Percentiles rank a stretch among this genome's conserved stretches.
Evolutionary conservation across 441 rosid species (phyloP).

Genomic region (Euphorbia corollata): DNA sequence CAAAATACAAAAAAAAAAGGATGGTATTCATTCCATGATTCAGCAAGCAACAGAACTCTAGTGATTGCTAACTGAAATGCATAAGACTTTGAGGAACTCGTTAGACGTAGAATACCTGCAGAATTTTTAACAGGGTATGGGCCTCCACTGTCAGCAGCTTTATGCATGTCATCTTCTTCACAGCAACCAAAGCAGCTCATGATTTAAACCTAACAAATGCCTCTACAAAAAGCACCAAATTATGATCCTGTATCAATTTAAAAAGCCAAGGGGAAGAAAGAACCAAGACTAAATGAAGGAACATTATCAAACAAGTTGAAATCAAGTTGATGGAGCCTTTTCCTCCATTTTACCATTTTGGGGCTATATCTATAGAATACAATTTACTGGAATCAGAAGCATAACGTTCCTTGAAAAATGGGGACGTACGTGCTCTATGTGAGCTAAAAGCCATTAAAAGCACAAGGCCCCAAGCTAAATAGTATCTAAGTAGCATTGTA

Average conservation of each 20-base stretch:
- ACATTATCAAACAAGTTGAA: conserved; percentile 1
- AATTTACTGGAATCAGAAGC: neutral
- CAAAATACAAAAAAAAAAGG: neutral
- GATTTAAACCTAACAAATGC: conserved; percentile 22
- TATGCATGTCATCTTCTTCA: conserved; percentile 64
- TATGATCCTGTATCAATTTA: too few species aligned
- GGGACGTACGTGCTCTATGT: neutral
- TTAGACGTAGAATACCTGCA: conserved; percentile 35
- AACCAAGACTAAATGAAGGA: neutral
- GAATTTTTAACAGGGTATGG: conserved; percentile 49
- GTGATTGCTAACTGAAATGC: neutral
- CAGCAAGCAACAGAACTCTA: neutral
- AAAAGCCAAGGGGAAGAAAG: neutral
- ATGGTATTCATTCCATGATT: conserved; percentile 12
- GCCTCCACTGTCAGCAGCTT: conserved; percentile 61
- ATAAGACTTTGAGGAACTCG: neutral
- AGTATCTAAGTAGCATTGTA: neutral
- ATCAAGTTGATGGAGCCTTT: neutral
- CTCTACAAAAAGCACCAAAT: neutral
- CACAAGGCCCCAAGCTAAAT: neutral
- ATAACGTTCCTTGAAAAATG: too few species aligned
- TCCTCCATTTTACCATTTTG: neutral
- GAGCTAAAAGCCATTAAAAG: neutral
- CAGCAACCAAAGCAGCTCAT: conserved; percentile 92
- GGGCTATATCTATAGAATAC: neutral